These are phyloP conservation scores for Yarrowia bubula DNA, from an alignment of 805 yeast genomes.

Conservation along the genomic window DNA sequence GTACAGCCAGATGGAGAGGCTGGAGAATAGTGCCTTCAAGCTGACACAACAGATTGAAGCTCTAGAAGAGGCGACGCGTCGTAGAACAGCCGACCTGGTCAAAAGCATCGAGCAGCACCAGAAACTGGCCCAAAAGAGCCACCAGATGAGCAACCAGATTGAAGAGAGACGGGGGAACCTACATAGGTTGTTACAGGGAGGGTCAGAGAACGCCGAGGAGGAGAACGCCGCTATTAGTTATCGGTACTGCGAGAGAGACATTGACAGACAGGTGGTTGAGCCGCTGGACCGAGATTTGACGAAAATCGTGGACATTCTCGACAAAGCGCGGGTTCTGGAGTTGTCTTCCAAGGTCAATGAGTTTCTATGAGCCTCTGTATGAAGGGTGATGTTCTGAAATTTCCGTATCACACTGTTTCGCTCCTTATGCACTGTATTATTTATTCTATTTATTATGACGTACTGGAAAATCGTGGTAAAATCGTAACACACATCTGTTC, in stretches of 20 bases:
- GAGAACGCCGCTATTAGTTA: not conserved
- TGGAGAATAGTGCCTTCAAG: not conserved
- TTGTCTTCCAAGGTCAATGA: not conserved
- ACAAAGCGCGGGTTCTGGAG: not conserved
- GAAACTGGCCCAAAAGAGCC: not conserved
- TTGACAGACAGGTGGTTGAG: not conserved
- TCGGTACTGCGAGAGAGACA: not conserved
- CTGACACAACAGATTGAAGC: not conserved
- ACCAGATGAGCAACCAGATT: not conserved
- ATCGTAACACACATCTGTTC: not conserved
- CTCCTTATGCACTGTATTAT: not conserved
- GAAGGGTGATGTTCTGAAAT: too few relatives aligned
- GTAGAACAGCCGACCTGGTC: not conserved
- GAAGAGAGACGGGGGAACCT: not conserved
- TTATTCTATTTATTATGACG: not conserved
- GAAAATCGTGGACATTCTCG: not conserved
- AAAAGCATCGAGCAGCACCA: not conserved
- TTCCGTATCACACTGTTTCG: too few relatives aligned
- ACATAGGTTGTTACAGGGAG: not conserved
- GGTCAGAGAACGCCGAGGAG: not conserved
- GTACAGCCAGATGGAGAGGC: slow-evolving; percentile 3
- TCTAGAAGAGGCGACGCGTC: slow-evolving; percentile 13
- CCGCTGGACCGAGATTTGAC: not conserved
- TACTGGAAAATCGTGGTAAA: too few relatives aligned
- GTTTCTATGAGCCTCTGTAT: not conserved